phyloP scores from a whole-genome alignment of 805 yeast species.

The Zygosaccharomyces pseudorouxii region DNA sequence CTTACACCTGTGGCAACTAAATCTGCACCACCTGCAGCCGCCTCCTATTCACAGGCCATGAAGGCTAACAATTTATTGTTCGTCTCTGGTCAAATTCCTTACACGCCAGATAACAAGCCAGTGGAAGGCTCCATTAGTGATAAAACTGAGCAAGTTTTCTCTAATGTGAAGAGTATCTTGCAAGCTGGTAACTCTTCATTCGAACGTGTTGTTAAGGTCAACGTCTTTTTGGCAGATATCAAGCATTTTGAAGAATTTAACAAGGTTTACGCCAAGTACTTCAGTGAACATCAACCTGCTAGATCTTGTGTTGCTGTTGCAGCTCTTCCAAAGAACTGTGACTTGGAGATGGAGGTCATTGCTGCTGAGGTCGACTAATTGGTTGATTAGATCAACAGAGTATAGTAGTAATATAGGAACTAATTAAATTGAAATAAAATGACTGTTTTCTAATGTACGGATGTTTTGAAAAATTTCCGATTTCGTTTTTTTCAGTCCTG shows the following conservation, averaged over 20 bases:
- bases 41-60: constrained; percentile 93
- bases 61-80: constrained; percentile 84
- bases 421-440: not conserved
- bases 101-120: constrained; percentile 75
- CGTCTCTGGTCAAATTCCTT: constrained; percentile 94
- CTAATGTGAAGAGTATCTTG: constrained; percentile 65
- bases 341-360: constrained; percentile 83
- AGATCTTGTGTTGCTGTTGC: constrained; percentile 97
- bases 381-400: not conserved
- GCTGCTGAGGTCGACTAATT: constrained; percentile 59
- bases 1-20: constrained; percentile 54
- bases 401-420: not conserved
- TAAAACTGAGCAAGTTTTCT: constrained; percentile 69
- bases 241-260: constrained; percentile 79
- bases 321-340: constrained; percentile 82
- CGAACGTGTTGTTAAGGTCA: constrained; percentile 79
- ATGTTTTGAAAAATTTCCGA: too few relatives aligned
- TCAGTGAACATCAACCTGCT: constrained; percentile 81
- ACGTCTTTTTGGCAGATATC: constrained; percentile 89
- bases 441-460: too few relatives aligned
- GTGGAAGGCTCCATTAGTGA: constrained; percentile 72
- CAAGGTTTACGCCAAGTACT: constrained; percentile 73
- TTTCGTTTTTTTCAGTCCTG: too few relatives aligned
- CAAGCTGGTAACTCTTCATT: constrained; percentile 81
- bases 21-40: constrained; percentile 94